Percentiles rank a stretch among this genome's conserved stretches.
Evolutionary conservation across 495 filamentous ascomycete species (phyloP).

Genomic region (Aspergillus baeticus): DNA sequence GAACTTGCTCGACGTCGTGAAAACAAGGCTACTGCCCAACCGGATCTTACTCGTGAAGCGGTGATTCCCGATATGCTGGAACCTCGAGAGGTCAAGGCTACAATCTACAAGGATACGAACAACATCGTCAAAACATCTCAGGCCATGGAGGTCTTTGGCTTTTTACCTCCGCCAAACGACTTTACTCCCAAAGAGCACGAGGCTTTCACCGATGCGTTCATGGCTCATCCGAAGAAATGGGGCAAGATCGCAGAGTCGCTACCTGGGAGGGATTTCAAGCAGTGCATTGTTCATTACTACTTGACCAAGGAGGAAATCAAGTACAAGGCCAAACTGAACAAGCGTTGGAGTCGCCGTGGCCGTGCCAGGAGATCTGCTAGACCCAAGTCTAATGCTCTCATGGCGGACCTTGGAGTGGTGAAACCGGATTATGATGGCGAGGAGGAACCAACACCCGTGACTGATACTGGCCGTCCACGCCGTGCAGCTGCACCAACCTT

Average conservation of each 20-base stretch:
- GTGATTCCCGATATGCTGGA: conserved; percentile 77
- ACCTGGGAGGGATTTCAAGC: conserved; percentile 70
- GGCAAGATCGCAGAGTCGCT: conserved; percentile 78
- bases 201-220: conserved; percentile 75
- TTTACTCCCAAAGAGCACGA: conserved; percentile 79
- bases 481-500: conserved; percentile 72
- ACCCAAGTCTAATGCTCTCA: conserved; percentile 72
- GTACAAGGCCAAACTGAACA: conserved; percentile 78
- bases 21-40: conserved; percentile 63
- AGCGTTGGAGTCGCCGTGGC: conserved; percentile 65
- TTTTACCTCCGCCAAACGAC: conserved; percentile 73
- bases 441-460: conserved; percentile 52
- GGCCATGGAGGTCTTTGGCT: conserved; percentile 69
- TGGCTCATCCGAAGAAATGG: conserved; percentile 87
- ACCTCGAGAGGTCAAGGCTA: conserved; percentile 40
- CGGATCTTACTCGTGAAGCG: conserved; percentile 82
- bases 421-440: conserved; percentile 57
- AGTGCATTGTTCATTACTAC: conserved; percentile 95
- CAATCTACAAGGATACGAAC: conserved; percentile 69
- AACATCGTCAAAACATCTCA: conserved; percentile 64
- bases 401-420: conserved; percentile 65
- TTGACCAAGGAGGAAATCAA: conserved; percentile 83
- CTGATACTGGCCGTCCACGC: conserved; percentile 67
- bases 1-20: conserved; percentile 67
- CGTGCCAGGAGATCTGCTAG: conserved; percentile 55